Evolutionary conservation across 768 basidiomycete species (phyloP), one percentile per base, ranked within the genome.

Genomic region (Termitomyces sp.): DNA sequence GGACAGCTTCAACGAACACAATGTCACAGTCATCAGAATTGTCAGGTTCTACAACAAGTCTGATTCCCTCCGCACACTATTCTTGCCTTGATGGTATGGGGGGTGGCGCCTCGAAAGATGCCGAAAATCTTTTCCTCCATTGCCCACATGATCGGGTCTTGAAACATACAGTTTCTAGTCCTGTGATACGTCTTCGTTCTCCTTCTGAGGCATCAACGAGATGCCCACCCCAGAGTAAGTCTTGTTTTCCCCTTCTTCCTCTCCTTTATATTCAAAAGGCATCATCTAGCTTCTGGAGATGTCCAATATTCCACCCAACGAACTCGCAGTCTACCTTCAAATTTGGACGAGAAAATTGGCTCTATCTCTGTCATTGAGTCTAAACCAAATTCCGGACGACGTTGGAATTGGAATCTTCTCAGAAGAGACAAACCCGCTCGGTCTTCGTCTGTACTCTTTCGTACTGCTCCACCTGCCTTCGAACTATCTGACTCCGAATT

Each of bases 161-260:
- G 20, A 53, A 48, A 41, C 59, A 60, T 45, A 55, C 59, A 3
- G 3, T 44, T n/a, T 63, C 62, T 50, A 27, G 48, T 22, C 57
- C 59, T 5, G 47, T 27, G 11, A 50, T 62, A 48, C 46, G 35
- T 44, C 31, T 29, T 20, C 41, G 42, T 43, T 50, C 52, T 6
- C 47, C 48, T 6, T 56, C 55, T 20, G 45, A 48, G 25, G 18
- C 41, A 31, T 54, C 57, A 22, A 56, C 50, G 3, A 52, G 53
- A 43, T 39, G 39, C 13, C 31, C 43, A 11, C 41, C 47, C 5
- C 51, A 46, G 20, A 41, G 56, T 61, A 23, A 52, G 53, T 48
- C 38, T 38, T 10, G 22, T 25, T 40, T 20, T 23, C 5, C n/a
- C 22, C 18, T 52, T 33, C 31, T 12, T 13, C 9, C 11, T 25